phyloP scores from a whole-genome alignment of 805 yeast genomes.

The Ogataea siamensis region DNA sequence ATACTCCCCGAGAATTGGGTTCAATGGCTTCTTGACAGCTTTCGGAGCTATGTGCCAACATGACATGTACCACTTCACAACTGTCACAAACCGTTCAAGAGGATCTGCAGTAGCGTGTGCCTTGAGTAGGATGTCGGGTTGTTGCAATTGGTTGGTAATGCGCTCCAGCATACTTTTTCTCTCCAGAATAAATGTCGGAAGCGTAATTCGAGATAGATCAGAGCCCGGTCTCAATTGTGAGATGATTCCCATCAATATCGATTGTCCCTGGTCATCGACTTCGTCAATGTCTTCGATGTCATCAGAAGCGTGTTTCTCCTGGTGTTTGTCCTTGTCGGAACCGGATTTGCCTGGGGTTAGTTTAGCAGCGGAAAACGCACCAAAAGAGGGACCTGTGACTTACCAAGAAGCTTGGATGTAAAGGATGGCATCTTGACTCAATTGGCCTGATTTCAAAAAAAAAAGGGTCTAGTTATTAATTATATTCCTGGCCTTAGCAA shows the following conservation, averaged over 20 bases:
- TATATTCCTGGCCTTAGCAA: conserved; percentile 3
- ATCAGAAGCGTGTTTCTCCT: conserved; percentile 17
- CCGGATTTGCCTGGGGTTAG: conserved; percentile 21
- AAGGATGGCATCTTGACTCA: conserved; percentile 26
- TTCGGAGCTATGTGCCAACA: conserved; percentile 99
- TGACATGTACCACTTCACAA: conserved; percentile 86
- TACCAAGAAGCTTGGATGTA: conserved; percentile 28
- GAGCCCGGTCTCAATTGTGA: conserved; percentile 90
- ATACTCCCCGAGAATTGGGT: conserved; percentile 90
- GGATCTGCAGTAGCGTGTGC: conserved; percentile 65
- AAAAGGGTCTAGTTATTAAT: background rate
- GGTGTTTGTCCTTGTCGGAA: conserved; percentile 20
- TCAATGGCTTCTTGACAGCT: conserved; percentile 95
- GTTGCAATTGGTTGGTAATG: conserved; percentile 82
- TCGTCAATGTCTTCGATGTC: conserved; percentile 81
- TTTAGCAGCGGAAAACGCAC: background rate
- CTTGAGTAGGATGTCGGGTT: conserved; percentile 68
- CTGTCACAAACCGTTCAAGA: conserved; percentile 64
- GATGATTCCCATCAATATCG: conserved; percentile 81
- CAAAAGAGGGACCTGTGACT: conserved; percentile 8
- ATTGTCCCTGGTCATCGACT: conserved; percentile 86
- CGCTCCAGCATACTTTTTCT: conserved; percentile 96
- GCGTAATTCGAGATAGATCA: conserved; percentile 84
- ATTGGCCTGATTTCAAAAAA: conserved; percentile 1
- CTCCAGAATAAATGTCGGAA: conserved; percentile 93